Conservation (phyloP, 2,329 filamentous ascomycete species). For the Didymella segeticola region DNA sequence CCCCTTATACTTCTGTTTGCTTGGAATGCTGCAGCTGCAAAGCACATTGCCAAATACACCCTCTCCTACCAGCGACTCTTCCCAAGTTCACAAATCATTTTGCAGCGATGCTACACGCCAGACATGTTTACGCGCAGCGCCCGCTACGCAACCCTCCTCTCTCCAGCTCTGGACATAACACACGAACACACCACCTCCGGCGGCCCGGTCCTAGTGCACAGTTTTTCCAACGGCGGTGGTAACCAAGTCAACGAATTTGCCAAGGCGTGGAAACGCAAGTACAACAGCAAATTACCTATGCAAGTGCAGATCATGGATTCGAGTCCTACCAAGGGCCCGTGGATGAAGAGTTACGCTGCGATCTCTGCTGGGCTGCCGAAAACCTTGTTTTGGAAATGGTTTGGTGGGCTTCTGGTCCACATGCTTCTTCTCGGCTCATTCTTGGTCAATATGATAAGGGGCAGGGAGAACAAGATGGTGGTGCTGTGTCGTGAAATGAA, state of each 20-base stretch:
- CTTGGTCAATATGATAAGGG: slow-evolving; percentile 20
- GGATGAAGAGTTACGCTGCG: slow-evolving; percentile 40
- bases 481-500: slow-evolving; percentile 40
- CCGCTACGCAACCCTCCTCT: slow-evolving; percentile 24
- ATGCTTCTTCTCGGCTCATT: slow-evolving; percentile 32
- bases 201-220: slow-evolving; percentile 42
- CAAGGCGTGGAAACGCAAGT: slow-evolving; percentile 36
- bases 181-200: slow-evolving; percentile 29
- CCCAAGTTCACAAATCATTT: slow-evolving; percentile 39
- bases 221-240: slow-evolving; percentile 47
- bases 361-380: slow-evolving; percentile 38
- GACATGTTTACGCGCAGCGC: slow-evolving; percentile 39
- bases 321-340: slow-evolving; percentile 42
- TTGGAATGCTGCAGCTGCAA: slow-evolving; percentile 46
- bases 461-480: slow-evolving; percentile 38
- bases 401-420: slow-evolving; percentile 39
- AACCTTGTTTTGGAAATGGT: slow-evolving; percentile 31
- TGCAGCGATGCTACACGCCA: slow-evolving; percentile 36
- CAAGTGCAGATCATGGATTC: slow-evolving; percentile 43
- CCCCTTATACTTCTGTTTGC: slow-evolving; percentile 43
- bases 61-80: slow-evolving; percentile 40
- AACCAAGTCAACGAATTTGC: slow-evolving; percentile 44
- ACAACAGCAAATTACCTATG: slow-evolving; percentile 34
- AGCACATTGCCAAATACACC: slow-evolving; percentile 49
- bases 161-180: slow-evolving; percentile 38